Evolutionary conservation across 2,329 filamentous ascomycete species (phyloP).

Genomic region (Ambrosiella xylebori): DNA sequence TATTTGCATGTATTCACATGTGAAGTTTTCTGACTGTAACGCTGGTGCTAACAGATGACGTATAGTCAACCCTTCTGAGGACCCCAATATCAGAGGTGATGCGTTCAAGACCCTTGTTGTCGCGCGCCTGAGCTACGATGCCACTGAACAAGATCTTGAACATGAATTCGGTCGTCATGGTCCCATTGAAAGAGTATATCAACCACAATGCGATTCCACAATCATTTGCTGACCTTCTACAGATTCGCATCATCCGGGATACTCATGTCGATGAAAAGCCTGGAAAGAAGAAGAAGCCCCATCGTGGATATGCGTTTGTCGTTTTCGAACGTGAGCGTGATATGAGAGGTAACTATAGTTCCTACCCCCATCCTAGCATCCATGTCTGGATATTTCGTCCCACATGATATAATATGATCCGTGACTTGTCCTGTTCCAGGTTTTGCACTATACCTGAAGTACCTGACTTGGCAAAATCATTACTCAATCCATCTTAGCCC

Average conservation of each 20-base stretch:
- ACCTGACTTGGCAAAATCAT: background rate
- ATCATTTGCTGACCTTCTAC: conserved; percentile 14
- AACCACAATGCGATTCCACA: background rate
- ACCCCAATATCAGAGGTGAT: conserved; percentile 80
- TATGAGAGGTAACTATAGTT: conserved; percentile 75
- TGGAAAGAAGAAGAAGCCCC: conserved; percentile 57
- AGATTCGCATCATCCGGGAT: conserved; percentile 81
- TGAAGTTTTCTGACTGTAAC: background rate
- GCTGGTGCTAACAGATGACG: background rate
- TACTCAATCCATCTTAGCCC: background rate
- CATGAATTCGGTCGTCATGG: conserved; percentile 87
- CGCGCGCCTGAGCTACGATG: conserved; percentile 74
- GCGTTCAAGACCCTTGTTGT: conserved; percentile 92
- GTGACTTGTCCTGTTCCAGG: background rate
- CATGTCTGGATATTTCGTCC: conserved; percentile 7
- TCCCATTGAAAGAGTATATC: conserved; percentile 70
- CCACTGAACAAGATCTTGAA: conserved; percentile 77
- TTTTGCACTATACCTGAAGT: background rate
- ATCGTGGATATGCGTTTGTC: conserved; percentile 88
- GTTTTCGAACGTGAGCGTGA: conserved; percentile 95
- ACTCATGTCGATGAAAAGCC: conserved; percentile 49
- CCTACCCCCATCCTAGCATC: conserved; percentile 17
- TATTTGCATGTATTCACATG: background rate
- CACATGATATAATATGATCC: background rate
- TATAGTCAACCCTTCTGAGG: conserved; percentile 63